Percentiles rank a stretch among this genome's conserved stretches.
These are phyloP conservation scores for Odonthalia washingtoniensis DNA, from an alignment of 31 red algal genomes.

Conservation along the genomic window DNA sequence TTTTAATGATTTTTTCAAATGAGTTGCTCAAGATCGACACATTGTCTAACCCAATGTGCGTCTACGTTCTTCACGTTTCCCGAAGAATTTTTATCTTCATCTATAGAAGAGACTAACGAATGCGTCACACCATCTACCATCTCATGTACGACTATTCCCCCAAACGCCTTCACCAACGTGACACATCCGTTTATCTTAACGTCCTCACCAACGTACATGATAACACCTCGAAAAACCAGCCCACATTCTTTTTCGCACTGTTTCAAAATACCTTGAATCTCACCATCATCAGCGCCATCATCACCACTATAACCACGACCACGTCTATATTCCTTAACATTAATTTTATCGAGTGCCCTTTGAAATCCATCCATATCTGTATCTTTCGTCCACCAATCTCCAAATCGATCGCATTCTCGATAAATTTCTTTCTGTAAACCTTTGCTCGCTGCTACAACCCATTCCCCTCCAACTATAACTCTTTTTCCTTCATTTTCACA, in stretches of 20 bases:
- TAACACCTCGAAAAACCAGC: slow-evolving; percentile 36
- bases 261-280: slow-evolving; percentile 29
- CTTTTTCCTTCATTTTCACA: slow-evolving; percentile 26
- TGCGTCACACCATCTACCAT: background rate
- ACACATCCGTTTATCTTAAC: slow-evolving; percentile 32
- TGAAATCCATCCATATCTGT: slow-evolving; percentile 25
- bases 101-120: slow-evolving; percentile 49
- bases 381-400: slow-evolving; percentile 59
- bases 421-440: slow-evolving; percentile 42
- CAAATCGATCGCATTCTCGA: slow-evolving; percentile 51
- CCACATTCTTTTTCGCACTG: slow-evolving; percentile 20
- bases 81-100: background rate
- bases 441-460: slow-evolving; percentile 46
- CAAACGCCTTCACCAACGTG: slow-evolving; percentile 38
- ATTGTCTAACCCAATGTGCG: slow-evolving; percentile 49
- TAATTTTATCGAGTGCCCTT: slow-evolving; percentile 24
- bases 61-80: slow-evolving; percentile 2
- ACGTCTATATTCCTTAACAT: slow-evolving; percentile 35
- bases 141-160: slow-evolving; percentile 41
- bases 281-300: background rate
- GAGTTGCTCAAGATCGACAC: slow-evolving; percentile 20
- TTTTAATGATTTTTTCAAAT: background rate
- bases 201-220: slow-evolving; percentile 6
- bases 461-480: background rate
- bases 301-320: background rate